A percentile compares a stretch with the other conserved stretches of the same genome.
Evolutionary conservation across 192 early-diverging fungal species (phyloP).

Genomic region (Entophlyctis luteolus): DNA sequence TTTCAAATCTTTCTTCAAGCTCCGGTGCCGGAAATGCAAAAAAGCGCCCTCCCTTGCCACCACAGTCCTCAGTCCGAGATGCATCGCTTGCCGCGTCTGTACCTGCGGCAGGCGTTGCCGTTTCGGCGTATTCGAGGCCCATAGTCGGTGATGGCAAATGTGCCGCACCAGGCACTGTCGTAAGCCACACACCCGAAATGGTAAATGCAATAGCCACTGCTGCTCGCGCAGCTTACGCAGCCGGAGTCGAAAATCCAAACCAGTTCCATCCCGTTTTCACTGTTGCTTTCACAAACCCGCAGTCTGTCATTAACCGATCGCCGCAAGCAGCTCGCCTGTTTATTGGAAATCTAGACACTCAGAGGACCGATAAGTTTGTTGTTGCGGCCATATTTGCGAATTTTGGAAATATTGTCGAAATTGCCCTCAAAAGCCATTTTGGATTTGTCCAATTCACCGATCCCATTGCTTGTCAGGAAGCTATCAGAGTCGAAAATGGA

Average conservation of each 20-base stretch:
- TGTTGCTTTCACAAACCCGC: conserved; percentile 30
- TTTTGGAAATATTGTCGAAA: conserved; percentile 56
- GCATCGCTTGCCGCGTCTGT: no score
- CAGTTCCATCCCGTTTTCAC: conserved; percentile 40
- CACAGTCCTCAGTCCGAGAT: no score
- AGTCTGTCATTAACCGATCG: conserved; percentile 23
- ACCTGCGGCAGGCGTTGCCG: no score
- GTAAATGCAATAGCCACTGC: not conserved
- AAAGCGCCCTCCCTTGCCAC: no score
- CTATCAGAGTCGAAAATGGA: conserved; percentile 42
- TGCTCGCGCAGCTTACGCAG: conserved; percentile 3
- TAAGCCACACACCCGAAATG: conserved; percentile 11
- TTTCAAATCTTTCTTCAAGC: not conserved
- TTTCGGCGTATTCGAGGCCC: not conserved
- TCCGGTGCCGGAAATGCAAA: no score
- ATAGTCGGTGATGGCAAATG: conserved; percentile 11
- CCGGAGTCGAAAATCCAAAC: conserved; percentile 10
- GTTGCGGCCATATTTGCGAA: conserved; percentile 50
- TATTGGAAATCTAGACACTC: conserved; percentile 47
- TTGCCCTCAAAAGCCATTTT: conserved; percentile 42
- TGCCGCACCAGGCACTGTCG: conserved; percentile 16
- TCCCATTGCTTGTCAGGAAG: conserved; percentile 33
- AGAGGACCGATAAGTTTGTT: conserved; percentile 34
- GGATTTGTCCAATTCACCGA: conserved; percentile 57
- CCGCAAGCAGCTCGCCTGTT: conserved; percentile 46